Conservation (phyloP, 2,329 filamentous ascomycete genomes). For the Teratosphaeria epicoccoides region DNA sequence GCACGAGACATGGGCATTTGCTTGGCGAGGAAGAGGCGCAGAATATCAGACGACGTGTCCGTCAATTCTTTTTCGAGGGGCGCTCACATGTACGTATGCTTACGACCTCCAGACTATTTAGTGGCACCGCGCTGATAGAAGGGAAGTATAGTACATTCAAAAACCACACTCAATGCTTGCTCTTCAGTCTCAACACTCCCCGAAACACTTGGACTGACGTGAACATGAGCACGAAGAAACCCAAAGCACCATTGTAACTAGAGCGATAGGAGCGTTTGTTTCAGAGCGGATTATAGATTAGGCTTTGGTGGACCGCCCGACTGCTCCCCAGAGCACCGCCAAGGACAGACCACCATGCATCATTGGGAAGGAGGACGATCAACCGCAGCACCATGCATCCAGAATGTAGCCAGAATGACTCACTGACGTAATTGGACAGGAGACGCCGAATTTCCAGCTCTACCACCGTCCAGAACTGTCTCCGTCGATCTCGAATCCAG, state of each 20-base stretch:
- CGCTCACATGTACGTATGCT: slow-evolving; percentile 23
- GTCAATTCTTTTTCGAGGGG: background rate
- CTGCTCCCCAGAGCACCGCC: background rate
- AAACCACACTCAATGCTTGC: background rate
- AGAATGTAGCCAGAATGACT: background rate
- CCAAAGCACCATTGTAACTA: background rate
- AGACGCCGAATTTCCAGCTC: slow-evolving; percentile 19
- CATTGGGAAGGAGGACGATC: background rate
- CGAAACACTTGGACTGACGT: background rate
- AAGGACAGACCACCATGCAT: background rate
- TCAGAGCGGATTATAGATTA: background rate
- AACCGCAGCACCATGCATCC: background rate
- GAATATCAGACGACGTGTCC: background rate
- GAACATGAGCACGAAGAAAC: background rate
- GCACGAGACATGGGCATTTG: background rate
- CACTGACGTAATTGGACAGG: slow-evolving; percentile 9
- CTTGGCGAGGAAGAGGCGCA: background rate
- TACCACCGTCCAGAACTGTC: background rate
- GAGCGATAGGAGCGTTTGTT: background rate
- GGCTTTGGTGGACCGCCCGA: background rate
- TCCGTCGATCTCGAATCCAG: background rate
- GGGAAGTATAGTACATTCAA: slow-evolving; percentile 20
- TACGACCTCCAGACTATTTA: slow-evolving; percentile 15
- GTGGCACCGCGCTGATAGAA: slow-evolving; percentile 23
- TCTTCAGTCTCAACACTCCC: background rate